A percentile compares a stretch with the other conserved stretches of the same genome.
Evolutionary conservation across 2,329 filamentous ascomycete species (phyloP).

Genomic region (Verticillium isaacii): DNA sequence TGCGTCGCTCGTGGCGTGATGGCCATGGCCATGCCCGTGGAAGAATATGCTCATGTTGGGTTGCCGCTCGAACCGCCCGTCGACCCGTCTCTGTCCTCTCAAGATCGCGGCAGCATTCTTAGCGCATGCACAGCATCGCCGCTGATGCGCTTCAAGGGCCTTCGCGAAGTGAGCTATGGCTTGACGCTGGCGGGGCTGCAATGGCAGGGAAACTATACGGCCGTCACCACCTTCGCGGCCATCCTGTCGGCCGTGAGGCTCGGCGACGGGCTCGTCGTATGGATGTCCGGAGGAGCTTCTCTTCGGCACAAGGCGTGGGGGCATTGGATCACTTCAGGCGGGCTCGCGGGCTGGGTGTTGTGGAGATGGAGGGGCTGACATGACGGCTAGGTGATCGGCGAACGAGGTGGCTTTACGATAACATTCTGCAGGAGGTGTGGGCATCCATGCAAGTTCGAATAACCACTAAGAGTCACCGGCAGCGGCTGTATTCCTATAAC

Average conservation of each 20-base stretch:
- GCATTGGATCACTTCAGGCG: conserved; percentile 20
- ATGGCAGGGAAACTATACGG: conserved; percentile 20
- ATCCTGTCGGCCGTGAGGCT: conserved; percentile 23
- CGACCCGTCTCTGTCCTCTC: neutral
- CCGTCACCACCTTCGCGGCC: conserved; percentile 21
- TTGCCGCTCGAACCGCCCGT: conserved; percentile 13
- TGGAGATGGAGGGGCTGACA: conserved; percentile 14
- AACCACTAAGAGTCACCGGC: too few species aligned
- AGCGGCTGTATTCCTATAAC: too few species aligned
- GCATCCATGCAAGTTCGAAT: too few species aligned
- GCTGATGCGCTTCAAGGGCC: conserved; percentile 28
- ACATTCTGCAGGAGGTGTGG: too few species aligned
- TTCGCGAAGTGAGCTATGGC: conserved; percentile 27
- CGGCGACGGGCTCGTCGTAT: conserved; percentile 26
- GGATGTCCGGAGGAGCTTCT: conserved; percentile 21
- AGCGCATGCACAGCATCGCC: conserved; percentile 16
- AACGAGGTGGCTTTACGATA: too few species aligned
- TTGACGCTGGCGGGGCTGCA: conserved; percentile 22
- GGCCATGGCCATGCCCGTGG: conserved; percentile 16
- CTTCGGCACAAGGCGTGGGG: conserved; percentile 16
- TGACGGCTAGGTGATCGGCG: too few species aligned
- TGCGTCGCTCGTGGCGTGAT: conserved; percentile 19
- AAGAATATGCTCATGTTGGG: conserved; percentile 19
- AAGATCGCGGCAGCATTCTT: too few species aligned
- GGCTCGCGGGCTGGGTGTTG: conserved; percentile 19